Evolutionary conservation across 441 rosid species (phyloP).

Genomic region (Euphorbia schlechtendalii): DNA sequence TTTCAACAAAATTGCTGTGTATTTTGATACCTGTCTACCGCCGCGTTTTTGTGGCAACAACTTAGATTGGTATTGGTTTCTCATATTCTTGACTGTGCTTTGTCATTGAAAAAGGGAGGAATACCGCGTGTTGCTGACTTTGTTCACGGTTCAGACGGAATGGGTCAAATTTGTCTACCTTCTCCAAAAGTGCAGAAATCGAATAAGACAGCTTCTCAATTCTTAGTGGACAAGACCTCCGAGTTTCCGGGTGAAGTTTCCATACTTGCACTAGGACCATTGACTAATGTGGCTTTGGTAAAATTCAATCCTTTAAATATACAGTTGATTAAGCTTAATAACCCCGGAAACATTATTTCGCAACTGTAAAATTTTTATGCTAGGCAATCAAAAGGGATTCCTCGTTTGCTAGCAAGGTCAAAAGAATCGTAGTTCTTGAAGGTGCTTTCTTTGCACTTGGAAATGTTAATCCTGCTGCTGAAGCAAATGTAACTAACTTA

Average conservation of each 20-base stretch:
- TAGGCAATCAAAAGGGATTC: slow-evolving; percentile 90
- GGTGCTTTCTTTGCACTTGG: slow-evolving; percentile 91
- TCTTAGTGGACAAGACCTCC: slow-evolving; percentile 64
- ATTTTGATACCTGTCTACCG: too few relatives aligned
- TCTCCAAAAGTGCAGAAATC: slow-evolving; percentile 49
- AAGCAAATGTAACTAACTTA: slow-evolving; percentile 78
- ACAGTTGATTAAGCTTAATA: background rate
- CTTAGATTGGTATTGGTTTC: background rate
- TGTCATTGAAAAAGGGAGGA: slow-evolving; percentile 55
- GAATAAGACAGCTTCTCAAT: slow-evolving; percentile 68
- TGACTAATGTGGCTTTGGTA: slow-evolving; percentile 86
- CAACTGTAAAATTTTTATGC: slow-evolving; percentile 11
- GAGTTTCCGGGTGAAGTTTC: slow-evolving; percentile 81
- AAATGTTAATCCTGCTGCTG: slow-evolving; percentile 94
- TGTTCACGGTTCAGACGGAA: slow-evolving; percentile 71
- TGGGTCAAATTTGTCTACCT: slow-evolving; percentile 58
- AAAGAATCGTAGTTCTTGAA: slow-evolving; percentile 73
- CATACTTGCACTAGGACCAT: slow-evolving; percentile 85
- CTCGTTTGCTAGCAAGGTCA: slow-evolving; percentile 84
- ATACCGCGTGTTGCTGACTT: slow-evolving; percentile 75
- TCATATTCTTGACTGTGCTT: slow-evolving; percentile 14
- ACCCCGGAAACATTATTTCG: background rate
- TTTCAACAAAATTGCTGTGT: background rate
- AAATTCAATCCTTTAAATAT: slow-evolving; percentile 15
- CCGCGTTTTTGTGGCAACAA: background rate